Base-by-base conservation (phyloP, 2,329 filamentous ascomycete genomes). In the Cytospora schulzeri region DNA sequence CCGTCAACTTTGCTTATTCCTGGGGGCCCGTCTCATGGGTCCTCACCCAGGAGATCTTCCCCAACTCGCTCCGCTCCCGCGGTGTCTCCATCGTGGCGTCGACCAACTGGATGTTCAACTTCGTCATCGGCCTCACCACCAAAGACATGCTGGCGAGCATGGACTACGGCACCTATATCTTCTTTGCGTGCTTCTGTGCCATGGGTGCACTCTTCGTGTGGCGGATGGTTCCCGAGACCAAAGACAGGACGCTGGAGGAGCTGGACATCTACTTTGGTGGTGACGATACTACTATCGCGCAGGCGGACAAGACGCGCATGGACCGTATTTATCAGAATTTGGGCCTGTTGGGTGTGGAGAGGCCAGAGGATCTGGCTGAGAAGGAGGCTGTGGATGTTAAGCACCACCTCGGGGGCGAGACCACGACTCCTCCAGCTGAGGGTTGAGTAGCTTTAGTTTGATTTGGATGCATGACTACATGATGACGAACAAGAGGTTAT, bases 151-250 rank as follows among this genome's bases (percentile, higher is more conserved):
- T 69, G 9, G 62, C 63, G 1, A 61, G 35, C 15, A 63, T 70
- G 60, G 68, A 65, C 5, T 67, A 67, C 35, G 65, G 65, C 7
- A 69, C 73, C 64, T 81, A 80, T 58, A 76, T 81, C 58, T 74
- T 81, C 59, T 80, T 80, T 61, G 78, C 77, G 4, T 73, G 73
- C 56, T 71, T 80, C 60, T 79, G 78, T 61, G 71, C 67, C 69
- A 57, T 61, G 35, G 65, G 65, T 9, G 63, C 62, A 4, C 5
- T 48, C 0, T 78, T 78, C 57, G 73, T 78, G 29, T 77, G 72
- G 69, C 70, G 69, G 41, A 76, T 74, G 54, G 75, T 74, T 19
- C 76, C 76, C 11, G 68, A 69, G 60, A 69, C 68, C 4, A 68
- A 68, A 53, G 67, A 67, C 41, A 69, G 68, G 62, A 68, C 67